Base-by-base conservation (phyloP, 164 flowering plant genomes). In the Tinospora cordifolia region DNA sequence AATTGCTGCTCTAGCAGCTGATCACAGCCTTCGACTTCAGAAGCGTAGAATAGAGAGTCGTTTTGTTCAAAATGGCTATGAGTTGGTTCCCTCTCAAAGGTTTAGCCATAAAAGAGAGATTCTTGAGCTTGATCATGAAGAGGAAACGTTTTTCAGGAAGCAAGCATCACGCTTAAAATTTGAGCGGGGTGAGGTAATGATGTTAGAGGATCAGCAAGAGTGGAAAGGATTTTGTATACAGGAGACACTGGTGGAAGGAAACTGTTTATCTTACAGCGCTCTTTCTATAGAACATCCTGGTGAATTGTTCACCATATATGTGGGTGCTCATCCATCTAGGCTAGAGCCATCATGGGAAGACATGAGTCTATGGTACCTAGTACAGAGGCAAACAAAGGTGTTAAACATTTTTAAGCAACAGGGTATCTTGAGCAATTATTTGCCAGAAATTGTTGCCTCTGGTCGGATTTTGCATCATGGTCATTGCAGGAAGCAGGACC, bases 321-420 rank as follows among this genome's bases (percentile, higher is more conserved):
- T 89, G 34, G 97, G 97, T 69, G 83, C 93, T 34, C 97, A 85
- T 77, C 92, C 94, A 66, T 89, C 94, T 27, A 82, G 83, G 75
- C 82, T 91, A 3, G 93, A 87, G 74, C 92, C 90, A 34, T 86
- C 94, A 21, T 91, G 91, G 97, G 92, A 89, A 69, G 94, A 91
- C 75, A 88, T 91, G 94, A 87, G 87, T 60, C 77, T 87, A 36
- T 91, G 97, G 97, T 91, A 91, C 77, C 93, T 85, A 74, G 94
- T 91, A 3, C 97, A 89, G 75, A 83, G 97, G 78, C 97, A 91
- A 71, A 89, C 97, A 41, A 91, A 89, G 71, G 89, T 91, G 51
- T 75, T 91, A 51, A 84, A 80, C 78, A 74, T 82, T 67, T 77
- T 91, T 76, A 87, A 83, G 78, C 88, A 85, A 40, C 82, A 78